Evolutionary conservation across 257 asterid species (phyloP), one percentile per base, ranked within the genome.

Genomic region (Buddleja alternifolia): DNA sequence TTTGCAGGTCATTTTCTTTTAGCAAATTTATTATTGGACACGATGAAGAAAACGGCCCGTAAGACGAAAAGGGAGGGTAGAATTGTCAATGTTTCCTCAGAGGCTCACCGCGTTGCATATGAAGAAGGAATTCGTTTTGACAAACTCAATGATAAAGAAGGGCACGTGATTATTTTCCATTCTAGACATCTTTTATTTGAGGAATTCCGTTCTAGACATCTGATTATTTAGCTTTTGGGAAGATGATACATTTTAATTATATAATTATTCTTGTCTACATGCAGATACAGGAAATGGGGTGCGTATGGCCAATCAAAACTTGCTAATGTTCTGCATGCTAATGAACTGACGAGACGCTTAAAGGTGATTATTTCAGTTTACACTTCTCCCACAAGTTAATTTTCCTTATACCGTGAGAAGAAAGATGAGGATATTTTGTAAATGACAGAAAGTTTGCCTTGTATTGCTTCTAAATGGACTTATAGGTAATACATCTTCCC

Each of bases 231-330:
- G 21, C 11, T 14, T 16, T 50, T 8, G 4, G 10, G 17, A 48
- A 56, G 32, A 45, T 42, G n/a, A 47, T 34, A 39, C 50, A 48
- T 47, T 56, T 42, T 29, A 6, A 19, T 1, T 17, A 39, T 59
- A 29, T 66, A 32, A 53, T 57, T 9, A 21, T 46, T 37, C 25
- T 71, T 70, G 47, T 78, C 55, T 63, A 44, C 42, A 48, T 67
- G 74, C 89, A 92, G 98, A 62, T 87, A 87, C 73, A 52, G 4
- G 52, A 80, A 68, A 16, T 74, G 65, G 54, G 59, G 46, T 66
- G 96, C 98, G 4, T 92, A 92, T 69, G 89, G 94, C 46, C 96
- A 92, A 77, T 89, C 98, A 72, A 92, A 92, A 80, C 96, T 92
- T 40, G 82, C 96, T 60, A 92, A 87, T 37, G 44, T 84, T 61